Evolutionary conservation across 1,139 yeast species (phyloP), one percentile per base, ranked within the genome.

Genomic region (Taphrina betulina): DNA sequence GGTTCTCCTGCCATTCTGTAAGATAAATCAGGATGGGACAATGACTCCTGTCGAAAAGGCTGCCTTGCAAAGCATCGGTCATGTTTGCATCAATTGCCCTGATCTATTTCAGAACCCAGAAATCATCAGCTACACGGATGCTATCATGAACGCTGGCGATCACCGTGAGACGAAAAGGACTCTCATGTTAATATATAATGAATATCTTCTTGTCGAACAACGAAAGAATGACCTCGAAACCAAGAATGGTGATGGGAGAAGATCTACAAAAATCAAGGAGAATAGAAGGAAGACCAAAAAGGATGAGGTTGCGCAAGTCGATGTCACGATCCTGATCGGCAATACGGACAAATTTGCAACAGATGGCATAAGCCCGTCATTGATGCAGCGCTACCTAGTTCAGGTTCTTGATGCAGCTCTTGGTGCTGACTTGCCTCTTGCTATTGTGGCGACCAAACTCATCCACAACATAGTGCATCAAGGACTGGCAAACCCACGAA

Each of bases 401-500:
- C 67, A 69, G 4, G 73, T 83, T 3, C 68, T 83, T 31, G 68
- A 69, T 2, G 67, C 81, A 24, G 79, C 88, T 59, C 65, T 78
- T 2, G 66, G 69, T 1, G 76, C 76, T 17, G 76, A 78, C 38
- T 73, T 75, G 0, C 71, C 70, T 3, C 69, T 71, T 40, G 77
- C 87, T 0, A 66, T 71, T 40, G 64, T 75, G 2, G 80, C 85
- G 1, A 75, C 83, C 5, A 72, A 75, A 36, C 79, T 82, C 61
- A 65, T 86, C 36, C 79, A 75, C 57, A 67, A 78, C 44, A 77
- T 83, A 23, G 75, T 83, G 2, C 74, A 74, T 29, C 73, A 80
- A 52, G 95, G 95, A 0, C 82, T 79, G 67, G 85, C 84, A 0
- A 86, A 84, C 64, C 95, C 95, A 1, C 78, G 83, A 57, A 50